These are phyloP conservation scores for Suillus plorans DNA, from an alignment of 768 basidiomycete species.

Conservation along the genomic window DNA sequence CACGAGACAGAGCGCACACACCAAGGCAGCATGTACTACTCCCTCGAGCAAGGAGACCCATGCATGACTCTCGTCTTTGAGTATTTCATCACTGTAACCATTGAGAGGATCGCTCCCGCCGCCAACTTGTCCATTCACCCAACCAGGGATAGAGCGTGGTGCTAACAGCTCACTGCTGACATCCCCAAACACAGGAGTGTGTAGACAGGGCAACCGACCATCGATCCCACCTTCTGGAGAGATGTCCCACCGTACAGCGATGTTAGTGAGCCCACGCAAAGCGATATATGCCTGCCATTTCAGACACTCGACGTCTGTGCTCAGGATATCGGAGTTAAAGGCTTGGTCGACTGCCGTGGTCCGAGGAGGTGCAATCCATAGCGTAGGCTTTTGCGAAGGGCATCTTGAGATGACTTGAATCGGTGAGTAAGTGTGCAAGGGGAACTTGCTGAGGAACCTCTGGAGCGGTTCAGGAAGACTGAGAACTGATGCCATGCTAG, in stretches of 20 bases:
- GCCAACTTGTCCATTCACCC: slow-evolving; percentile 60
- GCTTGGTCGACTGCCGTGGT: slow-evolving; percentile 1
- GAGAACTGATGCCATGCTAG: slow-evolving; percentile 14
- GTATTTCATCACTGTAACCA: slow-evolving; percentile 60
- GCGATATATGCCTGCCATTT: slow-evolving; percentile 86
- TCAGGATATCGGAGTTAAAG: slow-evolving; percentile 41
- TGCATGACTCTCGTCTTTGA: slow-evolving; percentile 74
- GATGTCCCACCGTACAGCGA: slow-evolving; percentile 68
- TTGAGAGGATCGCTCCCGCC: slow-evolving; percentile 49
- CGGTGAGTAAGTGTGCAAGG: slow-evolving; percentile 53
- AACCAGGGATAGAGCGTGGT: slow-evolving; percentile 67
- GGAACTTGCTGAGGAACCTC: slow-evolving; percentile 58
- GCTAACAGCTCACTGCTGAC: slow-evolving; percentile 53
- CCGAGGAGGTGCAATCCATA: slow-evolving; percentile 66
- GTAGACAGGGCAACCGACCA: slow-evolving; percentile 68
- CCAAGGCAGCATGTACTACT: slow-evolving; percentile 73
- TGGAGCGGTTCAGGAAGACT: slow-evolving; percentile 41
- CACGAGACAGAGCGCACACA: slow-evolving; percentile 32
- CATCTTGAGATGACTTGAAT: slow-evolving; percentile 28
- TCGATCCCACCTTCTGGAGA: slow-evolving; percentile 68
- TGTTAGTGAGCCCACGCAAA: slow-evolving; percentile 48
- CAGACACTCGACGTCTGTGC: slow-evolving; percentile 80
- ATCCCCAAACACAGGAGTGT: slow-evolving; percentile 42
- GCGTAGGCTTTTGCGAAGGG: slow-evolving; percentile 40
- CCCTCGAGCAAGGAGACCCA: slow-evolving; percentile 83